Evolutionary conservation across 306 rosid genomes (phyloP), one percentile per base, ranked within the genome.

Genomic region (Rubus idaeus): DNA sequence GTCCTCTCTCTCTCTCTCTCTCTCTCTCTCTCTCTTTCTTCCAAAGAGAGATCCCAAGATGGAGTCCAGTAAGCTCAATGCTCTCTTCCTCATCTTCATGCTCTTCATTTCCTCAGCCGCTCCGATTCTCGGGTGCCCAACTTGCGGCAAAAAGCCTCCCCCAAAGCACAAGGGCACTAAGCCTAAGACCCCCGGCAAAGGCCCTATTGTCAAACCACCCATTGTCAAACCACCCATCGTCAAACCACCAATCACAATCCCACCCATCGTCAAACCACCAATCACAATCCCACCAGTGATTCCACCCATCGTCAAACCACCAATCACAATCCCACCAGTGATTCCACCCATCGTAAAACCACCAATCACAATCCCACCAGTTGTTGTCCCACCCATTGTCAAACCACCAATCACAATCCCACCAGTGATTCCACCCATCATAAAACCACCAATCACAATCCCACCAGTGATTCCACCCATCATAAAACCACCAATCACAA

Each of bases 41-140:
- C 23, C 41, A 16, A 26, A 82, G 79, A 65, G 78, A 74, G 77
- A 65, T 41, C 68, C 71, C 42, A 74, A 2, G 42, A 93, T 93
- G 98, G 99, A 87, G 74, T 84, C 88, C 79, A 77, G 92, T 3
- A 91, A 91, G 77, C 16, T 66, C 61, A 58, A 87, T 78, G 94
- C 93, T 60, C 74, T 84, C 73, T 78, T 93, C 80, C 77, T 96
- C 84, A 77, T 96, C 70, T 93, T 79, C 90, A 91, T 93, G 88
- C 90, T 96, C 67, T 80, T 91, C 84, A 12, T 91, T 30, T 92
- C 99, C 79, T 82, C 94, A 0, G 82, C 83, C 65, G 53, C 96
- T 17, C 96, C 99, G 61, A 91, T 92, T 61, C 88, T 89, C 5
- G 94, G 88, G 10, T 91, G 98, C 75, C 86, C 85, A 53, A 52